These are phyloP conservation scores for Lentinula sp. DNA, from an alignment of 768 basidiomycete genomes.

Conservation along the genomic window DNA sequence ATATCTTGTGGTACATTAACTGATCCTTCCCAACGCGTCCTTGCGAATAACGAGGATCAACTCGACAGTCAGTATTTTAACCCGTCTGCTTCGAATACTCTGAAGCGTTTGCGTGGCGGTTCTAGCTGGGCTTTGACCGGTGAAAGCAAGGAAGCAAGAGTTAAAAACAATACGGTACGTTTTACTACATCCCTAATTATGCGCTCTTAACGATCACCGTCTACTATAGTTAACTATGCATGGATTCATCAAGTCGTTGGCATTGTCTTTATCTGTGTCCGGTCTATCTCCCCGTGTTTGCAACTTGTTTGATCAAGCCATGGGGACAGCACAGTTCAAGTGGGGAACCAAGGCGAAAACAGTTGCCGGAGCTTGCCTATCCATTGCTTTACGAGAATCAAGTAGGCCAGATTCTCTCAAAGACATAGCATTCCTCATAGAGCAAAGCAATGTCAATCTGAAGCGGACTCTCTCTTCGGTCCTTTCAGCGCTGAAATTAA, in stretches of 20 bases:
- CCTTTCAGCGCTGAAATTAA: conserved; percentile 44
- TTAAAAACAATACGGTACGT: conserved; percentile 57
- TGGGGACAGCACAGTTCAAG: conserved; percentile 48
- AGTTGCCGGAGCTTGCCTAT: conserved; percentile 62
- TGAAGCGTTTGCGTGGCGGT: conserved; percentile 43
- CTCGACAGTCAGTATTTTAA: not conserved
- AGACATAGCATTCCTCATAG: conserved; percentile 64
- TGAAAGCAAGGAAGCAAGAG: conserved; percentile 59
- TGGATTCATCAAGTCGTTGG: conserved; percentile 55
- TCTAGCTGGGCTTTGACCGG: conserved; percentile 59
- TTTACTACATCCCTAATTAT: conserved; percentile 10
- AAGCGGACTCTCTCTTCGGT: conserved; percentile 45
- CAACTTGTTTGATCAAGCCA: conserved; percentile 64
- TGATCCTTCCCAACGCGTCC: conserved; percentile 55
- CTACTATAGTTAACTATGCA: conserved; percentile 52
- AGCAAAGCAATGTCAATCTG: conserved; percentile 43
- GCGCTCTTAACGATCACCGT: not conserved
- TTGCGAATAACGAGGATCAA: conserved; percentile 35
- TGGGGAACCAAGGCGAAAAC: conserved; percentile 75
- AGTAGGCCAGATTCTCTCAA: conserved; percentile 61
- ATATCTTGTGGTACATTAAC: conserved; percentile 65
- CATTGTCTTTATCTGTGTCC: conserved; percentile 50
- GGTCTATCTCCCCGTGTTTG: conserved; percentile 63
- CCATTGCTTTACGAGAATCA: conserved; percentile 67
- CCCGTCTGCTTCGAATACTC: conserved; percentile 25